These are phyloP conservation scores for Pachyrhizus erosus DNA, from an alignment of 306 rosid species.

Conservation along the genomic window DNA sequence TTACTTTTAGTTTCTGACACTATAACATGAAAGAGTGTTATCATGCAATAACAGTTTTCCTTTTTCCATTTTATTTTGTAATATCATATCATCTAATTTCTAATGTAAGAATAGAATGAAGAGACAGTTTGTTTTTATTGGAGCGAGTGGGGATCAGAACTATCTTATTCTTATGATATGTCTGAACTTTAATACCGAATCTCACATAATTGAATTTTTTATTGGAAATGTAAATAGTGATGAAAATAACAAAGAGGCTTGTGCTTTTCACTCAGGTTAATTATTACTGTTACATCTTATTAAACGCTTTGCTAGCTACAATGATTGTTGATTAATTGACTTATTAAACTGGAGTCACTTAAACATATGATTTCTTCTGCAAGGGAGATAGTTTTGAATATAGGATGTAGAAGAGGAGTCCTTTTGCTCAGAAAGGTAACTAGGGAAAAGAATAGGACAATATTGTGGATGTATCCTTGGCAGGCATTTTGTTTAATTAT, in stretches of 20 bases:
- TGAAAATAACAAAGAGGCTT: neutral
- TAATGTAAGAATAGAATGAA: neutral
- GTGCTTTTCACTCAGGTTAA: neutral
- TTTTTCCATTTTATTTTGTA: neutral
- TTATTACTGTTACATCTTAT: neutral
- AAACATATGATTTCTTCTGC: neutral
- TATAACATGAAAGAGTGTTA: neutral
- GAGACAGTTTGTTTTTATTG: constrained; percentile 1
- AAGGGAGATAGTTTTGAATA: neutral
- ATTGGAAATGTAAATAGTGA: constrained; percentile 2
- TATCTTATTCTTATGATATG: constrained; percentile 14
- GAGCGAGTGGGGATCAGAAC: neutral
- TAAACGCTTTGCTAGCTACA: constrained; percentile 16
- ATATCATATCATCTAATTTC: neutral
- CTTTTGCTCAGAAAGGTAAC: neutral
- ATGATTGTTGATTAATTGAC: constrained; percentile 21
- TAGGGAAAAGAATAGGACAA: neutral
- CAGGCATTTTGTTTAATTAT: constrained; percentile 5
- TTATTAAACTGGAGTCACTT: constrained; percentile 20
- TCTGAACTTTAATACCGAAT: constrained; percentile 15
- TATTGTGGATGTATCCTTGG: neutral
- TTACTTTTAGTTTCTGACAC: neutral
- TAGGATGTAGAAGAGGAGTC: constrained; percentile 5
- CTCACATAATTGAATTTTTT: constrained; percentile 5
- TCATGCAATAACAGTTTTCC: neutral